Evolutionary conservation across 148 eudicot species (phyloP).

Genomic region (Linanthus parryae): DNA sequence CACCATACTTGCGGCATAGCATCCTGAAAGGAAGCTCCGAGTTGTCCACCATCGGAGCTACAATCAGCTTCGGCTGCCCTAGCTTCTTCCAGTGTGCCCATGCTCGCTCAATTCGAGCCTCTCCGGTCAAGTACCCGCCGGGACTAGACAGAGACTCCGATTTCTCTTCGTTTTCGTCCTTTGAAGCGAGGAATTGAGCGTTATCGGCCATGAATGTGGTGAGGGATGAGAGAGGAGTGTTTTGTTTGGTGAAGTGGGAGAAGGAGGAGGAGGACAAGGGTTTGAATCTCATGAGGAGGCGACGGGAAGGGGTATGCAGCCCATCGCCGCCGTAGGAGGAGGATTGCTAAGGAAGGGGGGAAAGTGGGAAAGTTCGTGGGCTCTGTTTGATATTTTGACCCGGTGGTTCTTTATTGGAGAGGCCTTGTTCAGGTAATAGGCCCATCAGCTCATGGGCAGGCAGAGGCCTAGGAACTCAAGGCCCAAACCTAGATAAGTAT

Average conservation of each 20-base stretch:
- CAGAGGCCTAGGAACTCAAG: no score
- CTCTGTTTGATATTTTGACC: no score
- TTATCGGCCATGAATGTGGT: slow-evolving; percentile 14
- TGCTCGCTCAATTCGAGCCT: slow-evolving; percentile 61
- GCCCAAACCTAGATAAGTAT: no score
- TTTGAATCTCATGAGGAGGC: slow-evolving; percentile 23
- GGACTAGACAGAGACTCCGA: slow-evolving; percentile 25
- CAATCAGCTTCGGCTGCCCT: slow-evolving; percentile 69
- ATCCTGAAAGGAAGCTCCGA: slow-evolving; percentile 93
- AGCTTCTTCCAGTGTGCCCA: slow-evolving; percentile 87
- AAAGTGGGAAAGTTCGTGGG: no score
- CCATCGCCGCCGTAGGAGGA: no score
- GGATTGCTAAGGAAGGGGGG: no score
- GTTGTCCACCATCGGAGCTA: slow-evolving; percentile 97
- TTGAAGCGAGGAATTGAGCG: no score
- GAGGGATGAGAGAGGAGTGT: slow-evolving; percentile 8
- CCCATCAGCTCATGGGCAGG: no score
- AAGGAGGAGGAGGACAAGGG: slow-evolving; percentile 15
- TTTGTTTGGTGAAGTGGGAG: slow-evolving; percentile 5
- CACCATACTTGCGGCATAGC: slow-evolving; percentile 87
- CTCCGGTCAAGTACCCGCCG: slow-evolving; percentile 44
- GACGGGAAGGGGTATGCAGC: slow-evolving; percentile 6
- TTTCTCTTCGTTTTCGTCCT: no score
- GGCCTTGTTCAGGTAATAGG: no score
- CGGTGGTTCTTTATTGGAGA: no score